phyloP scores from a whole-genome alignment of 2,329 filamentous ascomycete genomes.

The Pseudogymnoascus sp. region DNA sequence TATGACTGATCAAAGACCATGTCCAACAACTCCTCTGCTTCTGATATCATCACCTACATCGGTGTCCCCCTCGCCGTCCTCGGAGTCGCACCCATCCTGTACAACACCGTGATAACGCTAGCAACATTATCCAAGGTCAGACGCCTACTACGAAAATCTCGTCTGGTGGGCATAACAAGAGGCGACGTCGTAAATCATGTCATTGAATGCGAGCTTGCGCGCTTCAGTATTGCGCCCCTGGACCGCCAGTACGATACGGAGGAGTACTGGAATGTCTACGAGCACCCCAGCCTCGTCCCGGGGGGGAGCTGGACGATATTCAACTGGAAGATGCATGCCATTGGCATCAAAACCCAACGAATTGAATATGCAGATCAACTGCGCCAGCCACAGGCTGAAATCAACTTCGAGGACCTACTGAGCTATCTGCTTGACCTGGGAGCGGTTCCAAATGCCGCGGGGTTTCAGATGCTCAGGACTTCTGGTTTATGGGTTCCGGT shows the following conservation, averaged over 20 bases:
- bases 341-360: constrained; percentile 53
- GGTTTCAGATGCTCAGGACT: constrained; percentile 47
- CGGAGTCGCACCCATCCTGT: constrained; percentile 55
- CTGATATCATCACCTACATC: constrained; percentile 47
- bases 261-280: constrained; percentile 50
- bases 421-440: constrained; percentile 56
- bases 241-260: constrained; percentile 44
- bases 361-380: constrained; percentile 50
- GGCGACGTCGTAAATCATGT: constrained; percentile 57
- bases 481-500: constrained; percentile 53
- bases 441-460: constrained; percentile 49
- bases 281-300: constrained; percentile 43
- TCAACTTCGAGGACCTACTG: constrained; percentile 51
- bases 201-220: constrained; percentile 57
- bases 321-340: constrained; percentile 55
- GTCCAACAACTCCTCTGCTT: constrained; percentile 24
- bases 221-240: constrained; percentile 53
- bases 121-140: constrained; percentile 52
- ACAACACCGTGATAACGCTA: constrained; percentile 54
- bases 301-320: constrained; percentile 58
- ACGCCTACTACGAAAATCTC: constrained; percentile 47
- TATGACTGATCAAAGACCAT: not conserved
- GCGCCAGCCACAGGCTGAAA: constrained; percentile 38
- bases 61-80: constrained; percentile 51
- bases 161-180: constrained; percentile 51